Evolutionary conservation across 2,329 filamentous ascomycete species (phyloP).

Genomic region (Colletotrichum sp.): DNA sequence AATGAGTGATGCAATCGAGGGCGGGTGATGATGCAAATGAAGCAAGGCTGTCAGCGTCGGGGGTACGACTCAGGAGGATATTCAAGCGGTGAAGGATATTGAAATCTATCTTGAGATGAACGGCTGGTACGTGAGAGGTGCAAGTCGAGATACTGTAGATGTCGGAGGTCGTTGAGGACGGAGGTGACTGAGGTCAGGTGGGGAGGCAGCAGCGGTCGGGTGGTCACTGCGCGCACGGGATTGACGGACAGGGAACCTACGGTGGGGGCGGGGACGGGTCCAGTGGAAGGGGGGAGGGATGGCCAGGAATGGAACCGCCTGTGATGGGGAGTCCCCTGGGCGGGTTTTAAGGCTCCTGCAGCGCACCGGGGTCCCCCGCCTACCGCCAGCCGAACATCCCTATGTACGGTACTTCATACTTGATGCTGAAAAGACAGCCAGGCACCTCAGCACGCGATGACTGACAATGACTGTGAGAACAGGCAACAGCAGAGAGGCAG

Average conservation of each 20-base stretch:
- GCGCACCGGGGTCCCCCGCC: not conserved
- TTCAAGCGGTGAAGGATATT: not conserved
- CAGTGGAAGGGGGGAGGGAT: not conserved
- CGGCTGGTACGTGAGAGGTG: not conserved
- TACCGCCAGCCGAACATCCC: not conserved
- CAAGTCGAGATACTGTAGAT: not conserved
- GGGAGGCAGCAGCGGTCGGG: not conserved
- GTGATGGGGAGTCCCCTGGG: not conserved
- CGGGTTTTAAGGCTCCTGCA: not conserved
- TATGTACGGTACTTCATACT: not conserved
- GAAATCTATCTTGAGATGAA: not conserved
- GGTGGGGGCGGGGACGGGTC: not conserved
- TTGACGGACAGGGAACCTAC: not conserved
- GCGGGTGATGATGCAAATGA: not conserved
- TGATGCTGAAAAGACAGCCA: not conserved
- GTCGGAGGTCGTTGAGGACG: not conserved
- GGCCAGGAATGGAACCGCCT: not conserved
- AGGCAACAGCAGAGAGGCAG: not conserved
- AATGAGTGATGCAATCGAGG: not conserved
- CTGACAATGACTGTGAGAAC: not conserved
- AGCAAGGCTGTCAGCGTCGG: not conserved
- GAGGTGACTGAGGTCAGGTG: not conserved
- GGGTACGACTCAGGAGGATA: not conserved
- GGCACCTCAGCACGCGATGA: not conserved
- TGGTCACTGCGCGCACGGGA: not conserved